phyloP scores from a whole-genome alignment of 805 yeast species.

The Hanseniaspora clermontiae region DNA sequence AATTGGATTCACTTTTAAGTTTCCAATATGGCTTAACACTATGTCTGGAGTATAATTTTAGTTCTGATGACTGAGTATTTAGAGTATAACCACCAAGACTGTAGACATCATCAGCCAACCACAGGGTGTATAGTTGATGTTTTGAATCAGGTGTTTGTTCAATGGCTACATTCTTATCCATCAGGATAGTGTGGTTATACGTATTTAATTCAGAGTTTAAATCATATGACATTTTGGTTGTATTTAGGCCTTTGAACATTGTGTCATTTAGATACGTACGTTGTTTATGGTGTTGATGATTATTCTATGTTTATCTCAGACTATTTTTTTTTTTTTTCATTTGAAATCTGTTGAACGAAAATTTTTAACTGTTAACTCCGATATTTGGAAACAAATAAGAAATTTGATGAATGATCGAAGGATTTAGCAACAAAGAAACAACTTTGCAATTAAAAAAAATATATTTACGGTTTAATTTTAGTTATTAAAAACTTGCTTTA shows the following conservation, averaged over 20 bases:
- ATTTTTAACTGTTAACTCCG: not conserved
- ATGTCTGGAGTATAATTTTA: conserved; percentile 3
- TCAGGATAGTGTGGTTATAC: not conserved
- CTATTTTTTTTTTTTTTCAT: too few species aligned
- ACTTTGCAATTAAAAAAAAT: too few species aligned
- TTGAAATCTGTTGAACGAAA: not conserved
- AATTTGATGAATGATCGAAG: too few species aligned
- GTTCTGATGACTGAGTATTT: not conserved
- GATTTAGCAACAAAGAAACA: too few species aligned
- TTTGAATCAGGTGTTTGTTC: not conserved
- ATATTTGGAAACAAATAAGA: too few species aligned
- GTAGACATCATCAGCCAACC: not conserved
- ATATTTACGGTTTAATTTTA: too few species aligned
- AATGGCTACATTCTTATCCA: not conserved
- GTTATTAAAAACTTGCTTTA: too few species aligned
- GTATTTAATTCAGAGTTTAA: not conserved
- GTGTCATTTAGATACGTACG: not conserved
- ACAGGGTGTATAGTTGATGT: not conserved
- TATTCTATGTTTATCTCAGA: too few species aligned
- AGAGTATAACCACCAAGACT: not conserved
- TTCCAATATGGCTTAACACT: conserved; percentile 11
- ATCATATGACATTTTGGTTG: not conserved
- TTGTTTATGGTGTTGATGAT: not conserved
- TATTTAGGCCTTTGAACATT: not conserved
- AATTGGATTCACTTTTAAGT: not conserved